These are phyloP conservation scores for Rosellinia necatrix DNA, from an alignment of 2,329 filamentous ascomycete species.

Conservation along the genomic window DNA sequence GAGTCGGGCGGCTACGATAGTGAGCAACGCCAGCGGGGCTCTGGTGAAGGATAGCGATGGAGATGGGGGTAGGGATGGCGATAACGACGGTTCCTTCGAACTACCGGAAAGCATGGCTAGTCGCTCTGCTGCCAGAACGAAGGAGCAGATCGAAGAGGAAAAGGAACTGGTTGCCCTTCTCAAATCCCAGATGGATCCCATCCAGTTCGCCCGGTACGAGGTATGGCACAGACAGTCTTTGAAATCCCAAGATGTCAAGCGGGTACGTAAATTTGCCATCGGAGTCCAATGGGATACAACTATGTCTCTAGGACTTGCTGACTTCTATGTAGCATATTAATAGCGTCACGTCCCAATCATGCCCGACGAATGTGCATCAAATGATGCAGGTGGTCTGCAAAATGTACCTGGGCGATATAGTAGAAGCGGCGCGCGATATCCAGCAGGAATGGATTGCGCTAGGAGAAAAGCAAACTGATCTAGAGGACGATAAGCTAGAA, in stretches of 20 bases:
- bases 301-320: not conserved
- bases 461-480: slow-evolving; percentile 61
- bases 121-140: slow-evolving; percentile 55
- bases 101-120: slow-evolving; percentile 54
- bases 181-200: slow-evolving; percentile 65
- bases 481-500: slow-evolving; percentile 47
- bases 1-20: slow-evolving; percentile 49
- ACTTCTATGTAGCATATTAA: slow-evolving; percentile 66
- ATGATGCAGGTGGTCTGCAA: slow-evolving; percentile 79
- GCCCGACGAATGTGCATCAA: slow-evolving; percentile 72
- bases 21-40: slow-evolving; percentile 47
- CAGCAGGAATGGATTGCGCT: slow-evolving; percentile 72
- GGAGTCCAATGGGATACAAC: not conserved
- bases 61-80: slow-evolving; percentile 61
- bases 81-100: slow-evolving; percentile 59
- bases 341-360: slow-evolving; percentile 79
- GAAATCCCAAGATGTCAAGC: slow-evolving; percentile 69
- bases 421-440: slow-evolving; percentile 71
- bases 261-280: slow-evolving; percentile 51
- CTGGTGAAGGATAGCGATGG: slow-evolving; percentile 54
- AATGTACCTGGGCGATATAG: slow-evolving; percentile 75
- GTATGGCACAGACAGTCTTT: slow-evolving; percentile 72
- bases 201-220: slow-evolving; percentile 72
- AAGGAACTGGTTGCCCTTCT: slow-evolving; percentile 63
- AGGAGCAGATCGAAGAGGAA: slow-evolving; percentile 70